A percentile compares a stretch with the other conserved stretches of the same genome.
Conservation (phyloP, 768 basidiomycete genomes). For the Kwoniella dendrophila region DNA sequence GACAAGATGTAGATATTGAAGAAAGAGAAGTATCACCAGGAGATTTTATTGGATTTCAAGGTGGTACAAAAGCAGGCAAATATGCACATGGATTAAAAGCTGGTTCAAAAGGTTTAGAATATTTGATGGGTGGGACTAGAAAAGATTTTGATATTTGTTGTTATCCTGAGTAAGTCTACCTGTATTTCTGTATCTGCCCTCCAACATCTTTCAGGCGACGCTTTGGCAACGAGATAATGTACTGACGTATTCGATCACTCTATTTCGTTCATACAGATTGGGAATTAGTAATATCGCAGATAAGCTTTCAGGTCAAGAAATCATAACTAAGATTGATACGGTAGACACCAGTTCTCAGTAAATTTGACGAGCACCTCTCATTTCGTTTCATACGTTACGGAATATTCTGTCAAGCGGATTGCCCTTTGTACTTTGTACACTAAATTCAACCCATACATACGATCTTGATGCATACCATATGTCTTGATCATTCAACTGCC, state of each 20-base stretch:
- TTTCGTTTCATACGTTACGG: neutral
- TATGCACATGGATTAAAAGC: conserved; percentile 26
- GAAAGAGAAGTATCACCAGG: conserved; percentile 13
- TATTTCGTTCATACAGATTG: neutral
- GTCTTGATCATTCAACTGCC: too few species aligned
- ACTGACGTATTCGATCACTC: neutral
- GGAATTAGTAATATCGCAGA: conserved; percentile 14
- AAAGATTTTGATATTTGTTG: conserved; percentile 20
- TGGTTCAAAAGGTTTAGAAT: conserved; percentile 22
- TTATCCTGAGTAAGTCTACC: conserved; percentile 26
- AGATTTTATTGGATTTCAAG: conserved; percentile 31
- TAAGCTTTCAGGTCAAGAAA: neutral
- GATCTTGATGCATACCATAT: too few species aligned
- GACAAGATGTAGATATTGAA: neutral
- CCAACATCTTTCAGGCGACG: neutral
- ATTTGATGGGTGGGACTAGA: conserved; percentile 27
- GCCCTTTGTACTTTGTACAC: too few species aligned
- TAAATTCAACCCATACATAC: too few species aligned
- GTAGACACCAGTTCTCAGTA: neutral
- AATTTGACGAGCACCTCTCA: neutral
- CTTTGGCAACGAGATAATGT: neutral
- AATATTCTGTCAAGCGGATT: too few species aligned
- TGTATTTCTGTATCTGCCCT: neutral
- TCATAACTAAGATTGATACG: neutral
- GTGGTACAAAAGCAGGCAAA: conserved; percentile 17